Evolutionary conservation across 805 yeast species (phyloP), one percentile per base, ranked within the genome.

Genomic region (Komagataella ulmi): DNA sequence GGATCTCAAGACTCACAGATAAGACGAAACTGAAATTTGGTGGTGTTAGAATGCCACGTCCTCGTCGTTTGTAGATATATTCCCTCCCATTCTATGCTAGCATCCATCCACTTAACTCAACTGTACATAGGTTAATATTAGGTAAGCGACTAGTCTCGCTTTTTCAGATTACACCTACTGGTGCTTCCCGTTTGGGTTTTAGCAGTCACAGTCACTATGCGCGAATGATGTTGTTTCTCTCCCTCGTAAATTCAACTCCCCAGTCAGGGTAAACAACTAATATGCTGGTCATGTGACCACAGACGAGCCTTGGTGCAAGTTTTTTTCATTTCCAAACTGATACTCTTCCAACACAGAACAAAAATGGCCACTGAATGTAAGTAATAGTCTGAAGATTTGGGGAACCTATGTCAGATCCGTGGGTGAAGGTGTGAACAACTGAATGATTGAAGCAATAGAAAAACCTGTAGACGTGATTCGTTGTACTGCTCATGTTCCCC

Each of bases 21-120:
- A 74, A 76, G 57, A 88, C 99, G 5, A 78, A 78, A 53, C 75
- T 91, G 72, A 85, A 86, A 67, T 88, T 88, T 61, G 99, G 99
- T 74, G 98, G 98, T 74, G 83, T 79, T 48, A 80, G 93, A 60
- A 75, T 96, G 18, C 95, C 91, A 68, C 80, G 82, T 65, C 74
- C 74, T 53, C 84, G 97, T 73, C 82, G 95, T 70, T 71, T 85
- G 61, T 81, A 70, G 23, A 18, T 45, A 12, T n/a, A 30, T 3
- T 24, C 36, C 36, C 36, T 24, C 36, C 8, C 40, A 10, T 12
- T 30, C 40, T 21, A 21, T 21, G 23, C 23, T 21, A 21, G 23
- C 23, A 21, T 21, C 23, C 23, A 21, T 21, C 23, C 23, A 21
- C 23, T 21, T 21, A 21, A 21, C 23, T 21, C 23, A 21, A 30